Evolutionary conservation across 805 yeast species (phyloP).

Genomic region (Candida schatavii): DNA sequence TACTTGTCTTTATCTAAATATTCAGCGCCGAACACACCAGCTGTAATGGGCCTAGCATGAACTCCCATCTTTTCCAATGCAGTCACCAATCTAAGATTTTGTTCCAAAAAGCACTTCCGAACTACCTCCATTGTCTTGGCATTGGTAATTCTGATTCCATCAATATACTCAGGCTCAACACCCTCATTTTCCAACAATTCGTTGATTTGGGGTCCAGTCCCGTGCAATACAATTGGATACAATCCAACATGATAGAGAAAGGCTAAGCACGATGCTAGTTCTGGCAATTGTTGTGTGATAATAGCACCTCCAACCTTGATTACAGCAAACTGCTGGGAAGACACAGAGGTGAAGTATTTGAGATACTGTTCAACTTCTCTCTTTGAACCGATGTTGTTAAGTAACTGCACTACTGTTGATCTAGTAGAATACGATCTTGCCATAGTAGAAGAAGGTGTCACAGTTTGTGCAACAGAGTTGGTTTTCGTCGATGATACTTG

Average conservation of each 20-base stretch:
- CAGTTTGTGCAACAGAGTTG: too few relatives aligned
- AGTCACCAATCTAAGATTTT: conserved; percentile 89
- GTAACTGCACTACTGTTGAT: conserved; percentile 90
- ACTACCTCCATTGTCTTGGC: conserved; percentile 94
- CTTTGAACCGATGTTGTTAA: conserved; percentile 95
- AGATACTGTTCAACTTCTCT: conserved; percentile 97
- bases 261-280: conserved; percentile 92
- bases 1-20: conserved; percentile 89
- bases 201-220: conserved; percentile 98
- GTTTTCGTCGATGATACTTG: background rate
- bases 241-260: conserved; percentile 96
- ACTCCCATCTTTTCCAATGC: conserved; percentile 96
- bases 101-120: conserved; percentile 91
- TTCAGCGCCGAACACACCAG: conserved; percentile 94
- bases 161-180: conserved; percentile 91
- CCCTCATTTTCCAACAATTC: conserved; percentile 90
- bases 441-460: background rate
- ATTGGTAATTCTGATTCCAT: conserved; percentile 95
- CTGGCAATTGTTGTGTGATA: conserved; percentile 89
- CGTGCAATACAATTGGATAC: conserved; percentile 95
- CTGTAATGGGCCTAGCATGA: conserved; percentile 96
- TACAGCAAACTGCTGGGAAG: conserved; percentile 96
- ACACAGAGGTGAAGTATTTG: conserved; percentile 93
- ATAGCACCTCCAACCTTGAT: conserved; percentile 99
- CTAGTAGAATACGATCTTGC: conserved; percentile 56